Percentiles rank a stretch among this genome's conserved stretches.
These are phyloP conservation scores for Pseudonitzschia multistriata DNA, from an alignment of 108 stramenopile genomes.

Conservation along the genomic window DNA sequence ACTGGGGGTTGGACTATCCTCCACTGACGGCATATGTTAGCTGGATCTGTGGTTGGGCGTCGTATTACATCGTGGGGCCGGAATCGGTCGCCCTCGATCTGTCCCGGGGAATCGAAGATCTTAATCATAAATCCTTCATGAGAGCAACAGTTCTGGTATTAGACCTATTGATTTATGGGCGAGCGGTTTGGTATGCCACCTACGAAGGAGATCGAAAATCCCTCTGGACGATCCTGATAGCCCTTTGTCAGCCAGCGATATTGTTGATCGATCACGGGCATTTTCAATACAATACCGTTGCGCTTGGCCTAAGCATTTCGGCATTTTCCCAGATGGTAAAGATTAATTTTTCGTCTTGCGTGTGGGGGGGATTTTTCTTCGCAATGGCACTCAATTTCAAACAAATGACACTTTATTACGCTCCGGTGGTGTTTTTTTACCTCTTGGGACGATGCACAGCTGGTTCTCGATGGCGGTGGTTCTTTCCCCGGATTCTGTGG, in stretches of 20 bases:
- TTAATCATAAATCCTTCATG: constrained; percentile 79
- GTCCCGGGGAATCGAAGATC: constrained; percentile 86
- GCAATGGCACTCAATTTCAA: constrained; percentile 93
- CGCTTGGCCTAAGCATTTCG: constrained; percentile 81
- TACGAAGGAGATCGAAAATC: constrained; percentile 12
- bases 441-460: constrained; percentile 76
- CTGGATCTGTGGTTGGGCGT: constrained; percentile 59
- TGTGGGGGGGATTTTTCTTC: constrained; percentile 73
- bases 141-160: constrained; percentile 63
- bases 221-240: constrained; percentile 32
- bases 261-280: constrained; percentile 94
- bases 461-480: not conserved
- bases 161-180: constrained; percentile 62
- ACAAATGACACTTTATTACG: constrained; percentile 95
- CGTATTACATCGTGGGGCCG: constrained; percentile 54
- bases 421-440: constrained; percentile 87
- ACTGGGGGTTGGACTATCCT: constrained; percentile 97
- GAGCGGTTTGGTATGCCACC: constrained; percentile 45
- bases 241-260: constrained; percentile 74
- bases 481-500: constrained; percentile 32
- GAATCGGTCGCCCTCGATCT: constrained; percentile 54
- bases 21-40: constrained; percentile 89
- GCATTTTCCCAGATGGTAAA: constrained; percentile 60
- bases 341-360: constrained; percentile 36
- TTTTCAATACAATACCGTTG: constrained; percentile 95